These are phyloP conservation scores for Rhodomyrtus tomentosa DNA, from an alignment of 345 rosid species.

Conservation along the genomic window DNA sequence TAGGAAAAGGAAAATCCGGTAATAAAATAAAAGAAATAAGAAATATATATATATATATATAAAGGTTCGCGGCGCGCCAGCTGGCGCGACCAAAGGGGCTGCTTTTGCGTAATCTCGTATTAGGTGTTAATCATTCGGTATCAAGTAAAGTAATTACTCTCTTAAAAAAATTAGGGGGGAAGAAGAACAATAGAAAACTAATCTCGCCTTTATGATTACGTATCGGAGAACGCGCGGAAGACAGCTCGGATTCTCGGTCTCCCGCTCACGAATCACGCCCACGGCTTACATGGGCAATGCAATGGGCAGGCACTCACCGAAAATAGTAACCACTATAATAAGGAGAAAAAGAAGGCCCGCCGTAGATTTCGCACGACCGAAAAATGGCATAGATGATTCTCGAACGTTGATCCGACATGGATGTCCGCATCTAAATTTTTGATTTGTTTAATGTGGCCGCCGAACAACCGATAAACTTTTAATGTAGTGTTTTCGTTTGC, in stretches of 20 bases:
- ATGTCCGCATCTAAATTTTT: fast-evolving
- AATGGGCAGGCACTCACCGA: not conserved
- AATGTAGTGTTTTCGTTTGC: fast-evolving
- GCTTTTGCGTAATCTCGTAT: not conserved
- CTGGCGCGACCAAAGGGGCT: not conserved
- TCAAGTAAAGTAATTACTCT: not conserved
- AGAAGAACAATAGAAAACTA: not conserved
- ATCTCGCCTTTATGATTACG: not conserved
- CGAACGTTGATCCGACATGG: fast-evolving
- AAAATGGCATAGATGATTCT: fast-evolving
- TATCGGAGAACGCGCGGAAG: not conserved
- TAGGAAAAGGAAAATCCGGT: not conserved
- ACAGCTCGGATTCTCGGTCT: not conserved
- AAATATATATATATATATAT: too few relatives aligned
- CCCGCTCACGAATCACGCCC: not conserved
- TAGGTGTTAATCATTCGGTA: not conserved
- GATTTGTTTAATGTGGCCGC: fast-evolving
- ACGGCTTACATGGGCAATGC: not conserved
- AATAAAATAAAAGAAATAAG: not conserved
- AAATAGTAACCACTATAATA: not conserved
- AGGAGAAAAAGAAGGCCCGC: not conserved
- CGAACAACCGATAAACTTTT: fast-evolving
- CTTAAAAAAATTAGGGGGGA: too few relatives aligned
- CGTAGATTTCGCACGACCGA: not conserved
- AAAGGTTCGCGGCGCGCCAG: not conserved